Conservation (phyloP, 2,329 filamentous ascomycete species). For the Macrophomina tecta region DNA sequence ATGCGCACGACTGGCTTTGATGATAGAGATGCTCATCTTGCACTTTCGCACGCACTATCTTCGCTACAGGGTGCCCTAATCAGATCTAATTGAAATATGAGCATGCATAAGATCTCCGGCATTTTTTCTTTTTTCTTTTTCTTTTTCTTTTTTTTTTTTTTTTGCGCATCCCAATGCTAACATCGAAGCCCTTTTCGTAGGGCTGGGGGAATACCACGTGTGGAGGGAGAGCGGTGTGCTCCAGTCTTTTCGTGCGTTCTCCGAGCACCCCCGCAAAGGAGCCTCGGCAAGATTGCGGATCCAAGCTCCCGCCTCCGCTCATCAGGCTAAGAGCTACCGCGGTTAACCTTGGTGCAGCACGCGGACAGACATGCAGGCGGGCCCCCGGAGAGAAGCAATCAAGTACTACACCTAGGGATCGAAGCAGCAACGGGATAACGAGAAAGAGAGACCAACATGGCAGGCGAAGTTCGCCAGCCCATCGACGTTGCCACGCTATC, state of each 20-base stretch:
- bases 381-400: not conserved
- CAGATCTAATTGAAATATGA: too few species aligned
- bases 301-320: slow-evolving; percentile 23
- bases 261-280: slow-evolving; percentile 12
- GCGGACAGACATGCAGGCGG: not conserved
- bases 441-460: slow-evolving; percentile 63
- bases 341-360: not conserved
- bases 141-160: too few species aligned
- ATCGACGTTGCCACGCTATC: slow-evolving; percentile 83
- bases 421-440: not conserved
- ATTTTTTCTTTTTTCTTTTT: too few species aligned
- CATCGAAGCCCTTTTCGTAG: not conserved
- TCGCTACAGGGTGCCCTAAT: too few species aligned
- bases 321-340: not conserved
- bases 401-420: not conserved
- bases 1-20: too few species aligned
- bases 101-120: too few species aligned
- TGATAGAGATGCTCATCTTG: too few species aligned
- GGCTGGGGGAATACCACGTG: not conserved
- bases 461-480: slow-evolving; percentile 85
- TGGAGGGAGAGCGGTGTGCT: not conserved
- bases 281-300: slow-evolving; percentile 18
- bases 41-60: too few species aligned
- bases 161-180: too few species aligned
- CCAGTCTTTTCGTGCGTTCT: not conserved